A percentile compares a stretch with the other conserved stretches of the same genome.
Conservation (phyloP, 78 protist genomes). For the Dictyostelium firmibasis region DNA sequence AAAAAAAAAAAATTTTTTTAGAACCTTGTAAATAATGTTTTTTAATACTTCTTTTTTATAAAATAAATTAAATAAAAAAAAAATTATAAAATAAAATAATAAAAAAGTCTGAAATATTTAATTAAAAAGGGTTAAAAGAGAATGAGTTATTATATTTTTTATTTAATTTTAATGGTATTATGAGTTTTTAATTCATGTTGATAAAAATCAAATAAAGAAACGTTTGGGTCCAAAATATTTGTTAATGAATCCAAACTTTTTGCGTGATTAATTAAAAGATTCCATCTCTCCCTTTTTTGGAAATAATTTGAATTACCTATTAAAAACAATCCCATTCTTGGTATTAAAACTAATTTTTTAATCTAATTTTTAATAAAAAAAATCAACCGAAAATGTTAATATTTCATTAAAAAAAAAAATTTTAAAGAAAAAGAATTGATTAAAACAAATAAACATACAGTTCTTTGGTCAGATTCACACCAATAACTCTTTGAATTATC, state of each 20-base stretch:
- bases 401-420: not conserved
- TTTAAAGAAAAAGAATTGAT: too few species aligned
- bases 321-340: constrained; percentile 16
- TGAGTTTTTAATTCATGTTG: not conserved
- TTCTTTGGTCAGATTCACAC: not conserved
- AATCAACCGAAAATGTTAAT: not conserved
- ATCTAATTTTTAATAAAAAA: not conserved
- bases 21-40: not conserved
- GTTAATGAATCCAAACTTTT: not conserved
- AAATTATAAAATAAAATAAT: too few species aligned
- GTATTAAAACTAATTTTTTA: not conserved
- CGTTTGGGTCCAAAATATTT: not conserved
- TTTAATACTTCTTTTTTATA: not conserved
- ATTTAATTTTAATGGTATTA: not conserved
- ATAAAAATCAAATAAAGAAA: not conserved
- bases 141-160: not conserved
- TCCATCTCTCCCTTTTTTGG: constrained; percentile 8
- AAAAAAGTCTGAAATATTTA: not conserved
- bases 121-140: not conserved
- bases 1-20: not conserved
- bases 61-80: not conserved
- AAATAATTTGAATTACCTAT: not conserved
- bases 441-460: not conserved
- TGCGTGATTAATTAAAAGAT: not conserved
- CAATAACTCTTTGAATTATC: not conserved